Conservation (phyloP, 2,329 filamentous ascomycete genomes). For the Hirsutella thompsonii region DNA sequence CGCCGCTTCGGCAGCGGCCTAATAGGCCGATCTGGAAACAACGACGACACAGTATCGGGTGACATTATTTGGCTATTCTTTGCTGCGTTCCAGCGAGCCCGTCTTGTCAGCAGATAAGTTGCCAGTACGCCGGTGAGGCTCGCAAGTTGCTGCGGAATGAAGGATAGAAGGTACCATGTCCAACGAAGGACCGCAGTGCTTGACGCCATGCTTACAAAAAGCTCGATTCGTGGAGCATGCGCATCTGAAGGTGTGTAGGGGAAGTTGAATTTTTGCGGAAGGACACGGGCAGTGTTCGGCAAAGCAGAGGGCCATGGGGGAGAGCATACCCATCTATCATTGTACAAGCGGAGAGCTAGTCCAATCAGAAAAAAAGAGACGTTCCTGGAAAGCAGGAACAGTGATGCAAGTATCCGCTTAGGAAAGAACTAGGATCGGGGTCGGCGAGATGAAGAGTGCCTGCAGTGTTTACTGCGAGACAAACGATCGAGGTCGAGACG, state of each 20-base stretch:
- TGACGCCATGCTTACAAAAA: not conserved
- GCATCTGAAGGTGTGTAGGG: constrained; percentile 4
- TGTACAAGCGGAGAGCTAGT: constrained; percentile 12
- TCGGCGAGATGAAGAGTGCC: not conserved
- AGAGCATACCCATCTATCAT: constrained; percentile 31
- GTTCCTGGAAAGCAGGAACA: not conserved
- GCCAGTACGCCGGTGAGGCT: constrained; percentile 6
- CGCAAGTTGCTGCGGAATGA: constrained; percentile 5
- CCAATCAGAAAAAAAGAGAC: constrained; percentile 1
- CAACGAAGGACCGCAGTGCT: constrained; percentile 1
- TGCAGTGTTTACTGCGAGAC: not conserved
- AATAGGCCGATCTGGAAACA: constrained; percentile 84
- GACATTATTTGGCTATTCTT: constrained; percentile 43
- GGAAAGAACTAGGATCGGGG: not conserved
- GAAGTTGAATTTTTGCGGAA: not conserved
- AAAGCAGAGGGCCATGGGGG: constrained; percentile 7
- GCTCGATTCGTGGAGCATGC: not conserved
- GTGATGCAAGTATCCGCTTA: not conserved
- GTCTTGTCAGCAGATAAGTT: constrained; percentile 16
- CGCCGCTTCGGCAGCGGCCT: constrained; percentile 82
- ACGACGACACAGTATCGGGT: constrained; percentile 63
- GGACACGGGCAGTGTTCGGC: constrained; percentile 14
- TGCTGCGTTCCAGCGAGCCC: constrained; percentile 13
- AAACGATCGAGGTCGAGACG: constrained; percentile 3
- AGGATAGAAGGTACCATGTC: constrained; percentile 1